phyloP scores from a whole-genome alignment of 345 rosid species.

The Euphorbia tirucalli region DNA sequence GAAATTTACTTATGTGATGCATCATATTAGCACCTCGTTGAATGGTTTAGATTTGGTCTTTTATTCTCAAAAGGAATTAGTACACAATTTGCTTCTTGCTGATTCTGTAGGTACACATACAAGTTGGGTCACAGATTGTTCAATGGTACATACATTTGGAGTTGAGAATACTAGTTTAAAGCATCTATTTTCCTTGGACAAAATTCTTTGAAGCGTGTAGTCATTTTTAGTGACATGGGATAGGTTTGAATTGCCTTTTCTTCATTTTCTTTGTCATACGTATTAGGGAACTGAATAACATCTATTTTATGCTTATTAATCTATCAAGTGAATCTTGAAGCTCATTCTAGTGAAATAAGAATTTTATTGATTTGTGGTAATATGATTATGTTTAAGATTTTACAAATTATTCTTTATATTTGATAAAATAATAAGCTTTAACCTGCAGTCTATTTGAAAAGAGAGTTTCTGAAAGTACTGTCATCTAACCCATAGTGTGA shows the following conservation, averaged over 20 bases:
- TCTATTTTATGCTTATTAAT: not conserved
- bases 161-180: slow-evolving; percentile 51
- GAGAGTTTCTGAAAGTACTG: slow-evolving; percentile 9
- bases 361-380: not conserved
- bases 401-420: no score
- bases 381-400: not conserved
- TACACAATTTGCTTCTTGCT: not conserved
- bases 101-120: slow-evolving; percentile 51
- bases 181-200: slow-evolving; percentile 76
- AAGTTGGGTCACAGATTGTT: slow-evolving; percentile 56
- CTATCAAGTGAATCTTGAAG: not conserved
- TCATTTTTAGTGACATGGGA: slow-evolving; percentile 86
- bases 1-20: no score
- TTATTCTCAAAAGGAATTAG: not conserved
- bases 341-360: not conserved
- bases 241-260: slow-evolving; percentile 39
- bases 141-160: slow-evolving; percentile 54
- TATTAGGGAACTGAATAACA: not conserved
- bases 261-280: not conserved
- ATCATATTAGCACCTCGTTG: not conserved
- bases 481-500: slow-evolving; percentile 44
- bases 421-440: no score
- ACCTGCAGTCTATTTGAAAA: no score
- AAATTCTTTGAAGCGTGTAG: slow-evolving; percentile 55
- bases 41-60: not conserved